Evolutionary conservation across 2,329 filamentous ascomycete genomes (phyloP), one percentile per base, ranked within the genome.

Genomic region (Apiospora malaysiana): DNA sequence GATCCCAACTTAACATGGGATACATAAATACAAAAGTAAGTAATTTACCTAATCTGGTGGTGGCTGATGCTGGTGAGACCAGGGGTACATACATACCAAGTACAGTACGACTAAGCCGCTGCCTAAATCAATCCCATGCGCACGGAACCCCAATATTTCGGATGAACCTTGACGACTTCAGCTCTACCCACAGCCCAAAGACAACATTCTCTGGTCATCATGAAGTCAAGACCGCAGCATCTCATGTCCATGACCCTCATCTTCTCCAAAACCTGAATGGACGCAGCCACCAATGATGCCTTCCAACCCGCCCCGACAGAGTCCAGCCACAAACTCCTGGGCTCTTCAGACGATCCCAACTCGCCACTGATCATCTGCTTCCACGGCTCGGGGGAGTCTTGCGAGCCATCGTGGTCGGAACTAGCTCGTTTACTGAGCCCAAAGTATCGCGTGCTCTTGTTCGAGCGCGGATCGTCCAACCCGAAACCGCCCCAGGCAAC

Each of bases 351-450:
- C 1, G 27, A 40, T 21, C 56, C 56, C 8, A 40, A 40, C 0
- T 5, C 56, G 7, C 77, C 78, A 12, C 73, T 79, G 14, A 70
- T 78, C 14, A 77, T 79, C 32, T 79, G 76, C 72, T 79, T 79
- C 72, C 78, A 79, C 72, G 77, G 78, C 56, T 78, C 78, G 0
- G 78, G 78, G 40, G 71, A 70, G n/a, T 73, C 76, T 16, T 78
- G 75, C 63, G 74, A 73, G 49, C 75, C 76, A 18, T 45, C 72
- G 10, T 79, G 78, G 78, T 74, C 76, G 46, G 70, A 68, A 42
- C 72, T 79, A 23, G 74, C 74, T 4, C 65, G 51, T 12, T 71
- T 77, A n/a, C 67, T 69, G 8, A 69, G 72, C 18, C 66, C 63
- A n/a, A 49, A 68, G 47, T 72, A 73, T 68, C 73, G 76, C 46